Percentiles rank a stretch among this genome's conserved stretches.
phyloP scores from a whole-genome alignment of 2,329 filamentous ascomycete genomes.

The Fusarium sp. region DNA sequence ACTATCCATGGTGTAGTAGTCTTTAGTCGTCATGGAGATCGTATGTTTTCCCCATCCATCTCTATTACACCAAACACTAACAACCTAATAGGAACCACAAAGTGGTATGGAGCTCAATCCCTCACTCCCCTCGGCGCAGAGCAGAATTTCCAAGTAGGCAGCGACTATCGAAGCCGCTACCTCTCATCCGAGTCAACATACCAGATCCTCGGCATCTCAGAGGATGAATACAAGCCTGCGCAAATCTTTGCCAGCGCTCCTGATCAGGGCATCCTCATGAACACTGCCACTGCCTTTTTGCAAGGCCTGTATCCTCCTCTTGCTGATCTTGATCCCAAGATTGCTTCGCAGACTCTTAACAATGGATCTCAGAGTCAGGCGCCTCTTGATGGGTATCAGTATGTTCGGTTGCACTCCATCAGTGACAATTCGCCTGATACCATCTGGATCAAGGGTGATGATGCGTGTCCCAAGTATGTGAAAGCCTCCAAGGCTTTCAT shows the following conservation, averaged over 20 bases:
- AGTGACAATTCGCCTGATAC: slow-evolving; percentile 50
- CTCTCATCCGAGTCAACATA: slow-evolving; percentile 42
- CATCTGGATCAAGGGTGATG: slow-evolving; percentile 54
- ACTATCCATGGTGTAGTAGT: slow-evolving; percentile 51
- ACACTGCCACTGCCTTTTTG: slow-evolving; percentile 52
- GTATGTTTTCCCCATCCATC: slow-evolving; percentile 35
- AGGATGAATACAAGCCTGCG: slow-evolving; percentile 48
- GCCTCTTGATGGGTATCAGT: slow-evolving; percentile 52
- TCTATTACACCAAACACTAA: not conserved
- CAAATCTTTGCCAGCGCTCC: slow-evolving; percentile 51
- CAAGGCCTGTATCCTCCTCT: slow-evolving; percentile 53
- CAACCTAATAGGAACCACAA: slow-evolving; percentile 47
- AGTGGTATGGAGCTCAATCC: slow-evolving; percentile 50
- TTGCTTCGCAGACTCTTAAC: slow-evolving; percentile 47
- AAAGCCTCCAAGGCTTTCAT: slow-evolving; percentile 44
- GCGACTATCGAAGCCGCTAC: slow-evolving; percentile 41
- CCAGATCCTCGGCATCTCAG: slow-evolving; percentile 50
- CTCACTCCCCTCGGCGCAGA: slow-evolving; percentile 52
- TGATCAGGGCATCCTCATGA: slow-evolving; percentile 49
- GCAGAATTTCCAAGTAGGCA: slow-evolving; percentile 48
- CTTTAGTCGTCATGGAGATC: slow-evolving; percentile 51
- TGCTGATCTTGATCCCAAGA: slow-evolving; percentile 40
- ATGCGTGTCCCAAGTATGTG: slow-evolving; percentile 48
- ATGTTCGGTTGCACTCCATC: slow-evolving; percentile 48
- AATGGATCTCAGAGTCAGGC: slow-evolving; percentile 47